phyloP scores from a whole-genome alignment of 2,329 filamentous ascomycete species.

The Canariomyces notabilis region DNA sequence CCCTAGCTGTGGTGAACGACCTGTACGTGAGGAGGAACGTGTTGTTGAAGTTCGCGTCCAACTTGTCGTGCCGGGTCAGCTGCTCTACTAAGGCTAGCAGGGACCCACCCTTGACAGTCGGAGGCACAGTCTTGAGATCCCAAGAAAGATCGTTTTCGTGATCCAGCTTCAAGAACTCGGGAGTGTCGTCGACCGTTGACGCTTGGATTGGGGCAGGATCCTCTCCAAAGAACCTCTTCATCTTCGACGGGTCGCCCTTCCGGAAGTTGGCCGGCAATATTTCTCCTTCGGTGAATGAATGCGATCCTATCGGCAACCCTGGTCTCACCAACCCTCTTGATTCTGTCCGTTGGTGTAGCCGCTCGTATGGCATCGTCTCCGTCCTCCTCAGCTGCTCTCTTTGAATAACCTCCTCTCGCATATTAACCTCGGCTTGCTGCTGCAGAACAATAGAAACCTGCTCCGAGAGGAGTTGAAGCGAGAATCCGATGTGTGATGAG shows the following conservation, averaged over 20 bases:
- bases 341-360: constrained; percentile 51
- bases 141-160: constrained; percentile 86
- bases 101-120: constrained; percentile 82
- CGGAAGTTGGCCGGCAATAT: constrained; percentile 44
- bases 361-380: constrained; percentile 53
- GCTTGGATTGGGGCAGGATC: constrained; percentile 47
- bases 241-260: constrained; percentile 59
- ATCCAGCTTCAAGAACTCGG: constrained; percentile 80
- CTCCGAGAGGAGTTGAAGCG: constrained; percentile 80
- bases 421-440: constrained; percentile 41
- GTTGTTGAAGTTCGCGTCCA: constrained; percentile 93
- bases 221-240: constrained; percentile 62
- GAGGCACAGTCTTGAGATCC: constrained; percentile 72
- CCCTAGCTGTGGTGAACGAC: constrained; percentile 85
- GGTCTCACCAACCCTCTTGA: constrained; percentile 50
- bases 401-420: constrained; percentile 42
- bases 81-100: constrained; percentile 88
- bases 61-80: constrained; percentile 88
- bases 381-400: constrained; percentile 52
- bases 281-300: constrained; percentile 63
- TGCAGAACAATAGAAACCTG: constrained; percentile 59
- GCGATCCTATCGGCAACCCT: constrained; percentile 44
- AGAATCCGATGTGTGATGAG: constrained; percentile 81
- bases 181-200: constrained; percentile 63
- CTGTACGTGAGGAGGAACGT: constrained; percentile 96